These are phyloP conservation scores for Wallacemonas sp. DNA, from an alignment of 208 protist species.

Conservation along the genomic window DNA sequence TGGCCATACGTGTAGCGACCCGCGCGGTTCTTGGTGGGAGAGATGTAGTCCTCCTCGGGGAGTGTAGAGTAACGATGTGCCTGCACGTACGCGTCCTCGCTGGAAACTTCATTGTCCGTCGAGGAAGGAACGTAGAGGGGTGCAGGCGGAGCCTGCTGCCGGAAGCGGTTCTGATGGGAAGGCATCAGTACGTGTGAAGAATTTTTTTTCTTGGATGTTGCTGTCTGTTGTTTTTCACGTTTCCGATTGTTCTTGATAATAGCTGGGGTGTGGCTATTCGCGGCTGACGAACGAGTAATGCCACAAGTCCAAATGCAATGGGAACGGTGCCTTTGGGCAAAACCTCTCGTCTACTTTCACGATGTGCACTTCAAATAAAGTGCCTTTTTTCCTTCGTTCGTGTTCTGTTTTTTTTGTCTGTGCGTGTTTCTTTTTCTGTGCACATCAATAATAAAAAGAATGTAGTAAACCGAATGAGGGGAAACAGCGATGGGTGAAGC, in stretches of 20 bases:
- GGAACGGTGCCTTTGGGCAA: no score
- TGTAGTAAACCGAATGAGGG: no score
- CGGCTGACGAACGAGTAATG: no score
- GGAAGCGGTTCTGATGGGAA: neutral
- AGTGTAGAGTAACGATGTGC: conserved; percentile 8
- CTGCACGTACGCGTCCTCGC: neutral
- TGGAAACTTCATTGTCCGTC: neutral
- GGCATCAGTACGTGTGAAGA: neutral
- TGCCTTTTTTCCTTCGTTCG: no score
- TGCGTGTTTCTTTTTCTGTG: no score
- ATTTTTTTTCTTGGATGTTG: neutral
- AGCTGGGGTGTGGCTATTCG: no score
- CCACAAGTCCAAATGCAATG: no score
- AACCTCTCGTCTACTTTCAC: no score
- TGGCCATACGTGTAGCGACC: conserved; percentile 11
- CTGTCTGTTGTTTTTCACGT: neutral
- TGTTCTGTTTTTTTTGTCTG: no score
- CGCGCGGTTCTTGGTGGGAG: neutral
- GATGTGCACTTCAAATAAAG: no score
- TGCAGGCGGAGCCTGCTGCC: conserved; percentile 1
- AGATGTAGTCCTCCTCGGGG: conserved; percentile 13
- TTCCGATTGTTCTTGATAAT: neutral
- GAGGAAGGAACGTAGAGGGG: conserved; percentile 13
- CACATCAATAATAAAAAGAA: no score
- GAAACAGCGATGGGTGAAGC: no score